Conservation (phyloP, 2,329 filamentous ascomycete species). For the Myotisia sp. region DNA sequence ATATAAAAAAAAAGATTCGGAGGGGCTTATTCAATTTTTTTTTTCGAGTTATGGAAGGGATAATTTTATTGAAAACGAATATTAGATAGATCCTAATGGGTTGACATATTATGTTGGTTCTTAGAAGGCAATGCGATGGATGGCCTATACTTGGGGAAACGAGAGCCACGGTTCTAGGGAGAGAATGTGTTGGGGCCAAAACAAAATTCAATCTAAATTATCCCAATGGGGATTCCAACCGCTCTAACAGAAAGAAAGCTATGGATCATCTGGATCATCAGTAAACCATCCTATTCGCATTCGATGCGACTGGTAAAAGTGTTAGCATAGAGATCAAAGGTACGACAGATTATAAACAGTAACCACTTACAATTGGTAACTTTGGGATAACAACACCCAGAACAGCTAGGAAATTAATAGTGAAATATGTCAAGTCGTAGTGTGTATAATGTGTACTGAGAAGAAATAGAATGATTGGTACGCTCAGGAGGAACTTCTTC, state of each 20-base stretch:
- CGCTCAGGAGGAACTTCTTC: conserved; percentile 93
- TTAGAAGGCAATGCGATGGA: too few species aligned
- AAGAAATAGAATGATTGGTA: conserved; percentile 86
- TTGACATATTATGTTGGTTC: too few species aligned
- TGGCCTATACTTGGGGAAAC: too few species aligned
- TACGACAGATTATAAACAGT: neutral
- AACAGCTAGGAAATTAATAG: conserved; percentile 89
- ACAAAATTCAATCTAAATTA: conserved; percentile 6
- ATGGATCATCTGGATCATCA: conserved; percentile 42
- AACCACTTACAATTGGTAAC: conserved; percentile 66
- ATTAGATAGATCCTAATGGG: too few species aligned
- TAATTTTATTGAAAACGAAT: too few species aligned
- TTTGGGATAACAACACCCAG: conserved; percentile 92
- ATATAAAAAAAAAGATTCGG: too few species aligned
- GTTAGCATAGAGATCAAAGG: conserved; percentile 6
- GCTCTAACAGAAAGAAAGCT: neutral
- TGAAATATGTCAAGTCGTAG: conserved; percentile 93
- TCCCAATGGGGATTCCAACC: conserved; percentile 1
- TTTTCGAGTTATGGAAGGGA: too few species aligned
- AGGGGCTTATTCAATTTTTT: too few species aligned
- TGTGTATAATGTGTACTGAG: conserved; percentile 98
- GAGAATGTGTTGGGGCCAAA: too few species aligned
- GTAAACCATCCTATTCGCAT: conserved; percentile 65
- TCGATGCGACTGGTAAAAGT: conserved; percentile 50
- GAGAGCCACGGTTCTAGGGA: too few species aligned